These are phyloP conservation scores for Lactarius quietus DNA, from an alignment of 768 basidiomycete genomes.

Conservation along the genomic window DNA sequence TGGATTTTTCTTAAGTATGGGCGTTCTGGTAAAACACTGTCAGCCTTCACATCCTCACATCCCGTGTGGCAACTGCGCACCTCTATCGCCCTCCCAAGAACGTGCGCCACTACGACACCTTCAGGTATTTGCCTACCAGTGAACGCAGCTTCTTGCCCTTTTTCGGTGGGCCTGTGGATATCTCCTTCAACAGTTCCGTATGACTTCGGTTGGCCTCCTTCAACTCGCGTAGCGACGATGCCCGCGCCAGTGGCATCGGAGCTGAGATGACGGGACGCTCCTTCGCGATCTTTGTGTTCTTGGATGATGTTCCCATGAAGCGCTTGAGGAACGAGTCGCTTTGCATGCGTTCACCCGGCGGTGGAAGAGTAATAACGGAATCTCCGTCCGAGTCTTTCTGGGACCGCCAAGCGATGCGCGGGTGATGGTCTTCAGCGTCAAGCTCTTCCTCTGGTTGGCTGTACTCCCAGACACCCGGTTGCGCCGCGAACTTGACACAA, in stretches of 20 bases:
- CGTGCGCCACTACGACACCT: conserved; percentile 18
- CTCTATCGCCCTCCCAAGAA: conserved; percentile 10
- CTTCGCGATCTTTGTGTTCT: conserved; percentile 14
- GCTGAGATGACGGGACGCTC: conserved; percentile 34
- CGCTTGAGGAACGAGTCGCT: conserved; percentile 28
- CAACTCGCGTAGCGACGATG: conserved; percentile 23
- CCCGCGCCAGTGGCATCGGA: conserved; percentile 32
- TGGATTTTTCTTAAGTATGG: neutral
- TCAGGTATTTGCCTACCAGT: conserved; percentile 27
- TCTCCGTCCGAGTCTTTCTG: conserved; percentile 20
- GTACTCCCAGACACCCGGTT: conserved; percentile 23
- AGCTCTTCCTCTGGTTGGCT: conserved; percentile 10
- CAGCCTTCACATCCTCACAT: conserved; percentile 14
- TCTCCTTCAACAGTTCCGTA: conserved; percentile 19
- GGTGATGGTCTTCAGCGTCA: conserved; percentile 1
- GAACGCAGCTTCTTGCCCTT: conserved; percentile 32
- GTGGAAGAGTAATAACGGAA: conserved; percentile 29
- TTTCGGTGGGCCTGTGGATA: conserved; percentile 19
- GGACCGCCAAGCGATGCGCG: conserved; percentile 12
- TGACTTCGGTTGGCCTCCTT: conserved; percentile 23
- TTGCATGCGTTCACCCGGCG: conserved; percentile 25
- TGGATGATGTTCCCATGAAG: conserved; percentile 26
- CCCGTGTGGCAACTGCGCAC: conserved; percentile 9
- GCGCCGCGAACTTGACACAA: conserved; percentile 26
- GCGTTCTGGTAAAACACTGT: conserved; percentile 4